Conservation (phyloP, 345 rosid genomes). For the Hevea brasiliensis region DNA sequence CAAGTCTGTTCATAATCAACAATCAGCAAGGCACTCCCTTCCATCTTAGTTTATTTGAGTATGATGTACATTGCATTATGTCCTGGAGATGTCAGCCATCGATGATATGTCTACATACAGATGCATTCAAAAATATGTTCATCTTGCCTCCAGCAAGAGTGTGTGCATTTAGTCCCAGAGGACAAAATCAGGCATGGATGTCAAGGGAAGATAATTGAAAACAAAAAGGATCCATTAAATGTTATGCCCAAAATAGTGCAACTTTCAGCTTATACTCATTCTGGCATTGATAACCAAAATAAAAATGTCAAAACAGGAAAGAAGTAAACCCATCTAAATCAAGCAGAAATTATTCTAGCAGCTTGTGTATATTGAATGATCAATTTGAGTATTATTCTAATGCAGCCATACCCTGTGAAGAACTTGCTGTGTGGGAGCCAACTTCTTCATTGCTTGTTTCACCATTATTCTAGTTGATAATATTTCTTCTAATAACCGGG, state of each 20-base stretch:
- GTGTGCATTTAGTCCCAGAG: background rate
- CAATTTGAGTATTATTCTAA: background rate
- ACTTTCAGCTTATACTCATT: background rate
- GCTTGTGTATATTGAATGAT: background rate
- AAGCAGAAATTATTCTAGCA: background rate
- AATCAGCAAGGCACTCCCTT: background rate
- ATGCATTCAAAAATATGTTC: background rate
- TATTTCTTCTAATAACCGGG: constrained; percentile 90
- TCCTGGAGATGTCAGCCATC: background rate
- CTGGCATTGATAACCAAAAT: background rate
- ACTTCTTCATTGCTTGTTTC: constrained; percentile 84
- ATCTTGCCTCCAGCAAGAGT: background rate
- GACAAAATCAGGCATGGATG: background rate
- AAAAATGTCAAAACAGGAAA: background rate
- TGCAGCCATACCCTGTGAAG: constrained; percentile 70
- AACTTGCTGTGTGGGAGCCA: constrained; percentile 73
- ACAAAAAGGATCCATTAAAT: background rate
- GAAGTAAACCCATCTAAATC: background rate
- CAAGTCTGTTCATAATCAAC: background rate
- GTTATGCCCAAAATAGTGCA: constrained; percentile 2
- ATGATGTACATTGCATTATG: background rate
- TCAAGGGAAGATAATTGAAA: background rate
- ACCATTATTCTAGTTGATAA: constrained; percentile 93
- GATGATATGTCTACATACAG: background rate
- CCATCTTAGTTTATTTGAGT: constrained; percentile 9